phyloP scores from a whole-genome alignment of 257 asterid genomes.

The Hygrophila difformis region DNA sequence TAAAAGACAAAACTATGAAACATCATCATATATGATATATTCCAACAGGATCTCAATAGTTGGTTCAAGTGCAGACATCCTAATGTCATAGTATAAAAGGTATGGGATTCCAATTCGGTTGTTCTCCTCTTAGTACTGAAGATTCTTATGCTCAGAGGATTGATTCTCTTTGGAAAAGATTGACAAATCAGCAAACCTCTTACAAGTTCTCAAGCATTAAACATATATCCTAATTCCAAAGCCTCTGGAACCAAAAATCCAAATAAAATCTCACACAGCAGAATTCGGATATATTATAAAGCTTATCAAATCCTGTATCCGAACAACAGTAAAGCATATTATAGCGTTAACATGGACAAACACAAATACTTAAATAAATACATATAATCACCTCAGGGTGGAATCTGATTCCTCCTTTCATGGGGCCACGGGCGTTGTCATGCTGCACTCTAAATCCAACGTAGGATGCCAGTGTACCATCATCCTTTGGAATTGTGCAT shows the following conservation, averaged over 20 bases:
- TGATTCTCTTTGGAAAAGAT: neutral
- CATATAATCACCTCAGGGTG: constrained; percentile 74
- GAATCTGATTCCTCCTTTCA: constrained; percentile 87
- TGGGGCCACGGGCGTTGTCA: constrained; percentile 76
- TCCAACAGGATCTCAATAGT: too few relatives aligned
- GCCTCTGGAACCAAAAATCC: neutral
- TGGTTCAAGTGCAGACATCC: too few relatives aligned
- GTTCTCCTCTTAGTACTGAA: too few relatives aligned
- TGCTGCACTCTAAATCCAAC: constrained; percentile 78
- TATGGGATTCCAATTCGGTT: too few relatives aligned
- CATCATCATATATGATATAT: too few relatives aligned
- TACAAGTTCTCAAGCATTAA: neutral
- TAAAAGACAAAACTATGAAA: too few relatives aligned
- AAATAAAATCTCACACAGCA: neutral
- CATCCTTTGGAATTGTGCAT: constrained; percentile 73
- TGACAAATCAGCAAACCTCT: neutral
- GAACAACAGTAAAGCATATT: neutral
- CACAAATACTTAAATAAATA: neutral
- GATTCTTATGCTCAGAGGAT: too few relatives aligned
- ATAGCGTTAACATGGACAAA: neutral
- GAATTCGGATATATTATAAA: neutral
- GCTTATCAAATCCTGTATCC: neutral
- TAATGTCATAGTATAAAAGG: too few relatives aligned
- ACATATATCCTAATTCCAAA: neutral
- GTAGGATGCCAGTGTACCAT: constrained; percentile 58